A percentile compares a stretch with the other conserved stretches of the same genome.
Evolutionary conservation across 1,139 yeast genomes (phyloP).

Genomic region (Scheffersomyces illinoinensis): DNA sequence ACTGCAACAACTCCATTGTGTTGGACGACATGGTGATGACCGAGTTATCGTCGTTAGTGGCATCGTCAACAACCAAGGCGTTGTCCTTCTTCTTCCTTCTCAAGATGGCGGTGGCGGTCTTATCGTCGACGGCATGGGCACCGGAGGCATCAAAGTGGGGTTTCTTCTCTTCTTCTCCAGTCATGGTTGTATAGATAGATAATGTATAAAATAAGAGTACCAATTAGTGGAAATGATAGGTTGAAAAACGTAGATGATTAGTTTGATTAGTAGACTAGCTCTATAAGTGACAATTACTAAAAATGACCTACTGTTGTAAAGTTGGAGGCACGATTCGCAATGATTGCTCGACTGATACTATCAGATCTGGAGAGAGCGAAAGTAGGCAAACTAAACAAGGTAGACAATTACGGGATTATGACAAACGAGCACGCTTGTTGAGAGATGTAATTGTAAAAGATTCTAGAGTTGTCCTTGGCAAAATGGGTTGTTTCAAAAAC

Average conservation of each 20-base stretch:
- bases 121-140: slow-evolving; percentile 60
- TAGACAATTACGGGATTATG: not conserved
- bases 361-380: not conserved
- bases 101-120: slow-evolving; percentile 95
- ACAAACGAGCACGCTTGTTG: not conserved
- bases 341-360: not conserved
- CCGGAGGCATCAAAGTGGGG: slow-evolving; percentile 49
- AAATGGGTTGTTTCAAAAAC: not conserved
- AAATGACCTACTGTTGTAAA: not conserved
- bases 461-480: not conserved
- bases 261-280: not conserved
- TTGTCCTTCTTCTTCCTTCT: slow-evolving; percentile 98
- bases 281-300: not conserved
- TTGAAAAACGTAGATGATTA: not conserved
- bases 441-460: not conserved
- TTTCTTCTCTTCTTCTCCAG: slow-evolving; percentile 35
- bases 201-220: not conserved
- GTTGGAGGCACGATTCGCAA: not conserved
- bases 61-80: slow-evolving; percentile 91
- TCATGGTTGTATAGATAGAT: slow-evolving; percentile 18
- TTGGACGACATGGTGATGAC: slow-evolving; percentile 92
- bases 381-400: not conserved
- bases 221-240: not conserved
- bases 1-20: slow-evolving; percentile 92
- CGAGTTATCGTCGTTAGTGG: slow-evolving; percentile 94